Evolutionary conservation across 2,329 filamentous ascomycete species (phyloP), one percentile per base, ranked within the genome.

Genomic region (Magnaporthiopsis rhizophila): DNA sequence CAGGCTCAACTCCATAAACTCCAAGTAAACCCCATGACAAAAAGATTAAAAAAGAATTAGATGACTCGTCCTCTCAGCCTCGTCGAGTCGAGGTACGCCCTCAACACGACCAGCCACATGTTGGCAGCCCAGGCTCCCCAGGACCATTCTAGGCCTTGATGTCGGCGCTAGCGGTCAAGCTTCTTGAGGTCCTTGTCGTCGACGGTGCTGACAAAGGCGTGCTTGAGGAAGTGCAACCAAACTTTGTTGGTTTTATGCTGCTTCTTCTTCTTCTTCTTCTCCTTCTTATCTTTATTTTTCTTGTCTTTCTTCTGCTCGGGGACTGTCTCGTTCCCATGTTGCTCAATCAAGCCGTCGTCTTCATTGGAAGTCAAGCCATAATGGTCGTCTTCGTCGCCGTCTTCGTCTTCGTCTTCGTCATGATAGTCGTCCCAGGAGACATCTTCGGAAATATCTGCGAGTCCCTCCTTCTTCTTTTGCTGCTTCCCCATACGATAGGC

Each of bases 161-260:
- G 12, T 21, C 15, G 18, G 28, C 45, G 59, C 58, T 63, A 65
- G 45, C 26, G 26, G 61, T 62, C 64, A 56, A 80, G 69, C 68
- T 81, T 76, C 71, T 83, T 77, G 50, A 96, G 79, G 57, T 94
- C 86, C 62, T 89, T 81, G 64, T 85, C 78, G 62, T 86, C 82
- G 69, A 90, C 77, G 3, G 88, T 92, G 56, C 87, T 85, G 28
- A 96, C 90, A 77, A 95, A 96, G 0, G 92, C 92, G 64, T 91
- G 86, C 65, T 80, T 76, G 34, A 96, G 78, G 73, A 96, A 97
- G 62, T 88, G 86, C 66, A 87, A 81, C 92, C 92, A 97, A 7
- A 86, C 80, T 73, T 88, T 86, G 72, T 89, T 89, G 69, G 83
- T 82, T 69, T 79, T 80, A 67, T 79, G 77, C 64, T 82, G 79